Evolutionary conservation across 176 grass and related monocot genomes (phyloP), one percentile per base, ranked within the genome.

Genomic region (Dactylis glomerata): DNA sequence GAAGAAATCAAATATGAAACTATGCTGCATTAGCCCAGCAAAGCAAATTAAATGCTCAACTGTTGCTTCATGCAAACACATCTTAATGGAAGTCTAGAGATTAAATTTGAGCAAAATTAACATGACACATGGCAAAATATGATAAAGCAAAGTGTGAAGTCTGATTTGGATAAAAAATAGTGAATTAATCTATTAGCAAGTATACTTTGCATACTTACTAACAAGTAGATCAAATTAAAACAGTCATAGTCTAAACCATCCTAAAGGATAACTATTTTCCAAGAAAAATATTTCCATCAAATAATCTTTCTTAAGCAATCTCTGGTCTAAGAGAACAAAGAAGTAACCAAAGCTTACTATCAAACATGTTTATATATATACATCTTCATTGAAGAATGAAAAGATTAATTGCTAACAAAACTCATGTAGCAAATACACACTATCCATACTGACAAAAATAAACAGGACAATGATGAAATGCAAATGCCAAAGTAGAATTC

Each of bases 41-140:
- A 75, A 83, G 69, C 14, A 77, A 77, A 84, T 66, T 2, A 46
- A 38, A 81, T 11, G 34, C 62, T 65, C 16, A 73, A 17, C 7
- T 72, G 31, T 41, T 73, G 54, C 74, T 86, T 66, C 73, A 82
- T 55, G 73, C 3, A 78, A 73, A 82, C 68, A 74, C 16, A 73
- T 74, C 54, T 76, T 30, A 68, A 76, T 30, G 38, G 22, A 64
- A 27, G 64, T 3, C 12, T 45, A 62, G 71, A 68, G 26, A 77
- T 36, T 74, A 73, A 19, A 45, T 57, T 68, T 68, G 15, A 82
- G 1, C 27, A 57, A 76, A 76, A 52, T 50, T 38, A 80, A 7
- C 9, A 80, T 62, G 12, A 7, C 9, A 59, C n/a, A 63, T 38
- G 17, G 28, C 13, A 80, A 50, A 66, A 23, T 69, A 11, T 17